Conservation (phyloP, 1,284 basidiomycete genomes). For the Trichosporon coremiiforme region DNA sequence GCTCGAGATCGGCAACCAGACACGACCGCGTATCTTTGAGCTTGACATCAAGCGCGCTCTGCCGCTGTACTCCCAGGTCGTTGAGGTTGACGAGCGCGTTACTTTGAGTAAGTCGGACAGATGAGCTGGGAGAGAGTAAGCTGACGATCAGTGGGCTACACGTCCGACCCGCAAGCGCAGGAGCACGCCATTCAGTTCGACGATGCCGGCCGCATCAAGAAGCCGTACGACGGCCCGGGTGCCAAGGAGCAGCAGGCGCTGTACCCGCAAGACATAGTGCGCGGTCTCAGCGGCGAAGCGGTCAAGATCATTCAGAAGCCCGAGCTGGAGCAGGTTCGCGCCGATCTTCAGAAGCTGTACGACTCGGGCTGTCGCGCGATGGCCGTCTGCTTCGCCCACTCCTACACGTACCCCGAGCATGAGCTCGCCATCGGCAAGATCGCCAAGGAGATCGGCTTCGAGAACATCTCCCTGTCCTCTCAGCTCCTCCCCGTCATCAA, state of each 20-base stretch:
- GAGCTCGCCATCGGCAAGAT: slow-evolving; percentile 72
- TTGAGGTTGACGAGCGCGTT: slow-evolving; percentile 61
- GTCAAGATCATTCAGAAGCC: slow-evolving; percentile 65
- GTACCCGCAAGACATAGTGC: slow-evolving; percentile 61
- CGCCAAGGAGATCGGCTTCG: slow-evolving; percentile 77
- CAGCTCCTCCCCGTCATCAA: slow-evolving; percentile 88
- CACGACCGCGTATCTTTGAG: slow-evolving; percentile 51
- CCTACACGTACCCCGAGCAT: slow-evolving; percentile 65
- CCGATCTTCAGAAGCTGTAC: slow-evolving; percentile 69
- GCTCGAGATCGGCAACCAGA: slow-evolving; percentile 58
- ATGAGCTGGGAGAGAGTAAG: not conserved
- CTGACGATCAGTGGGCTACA: slow-evolving; percentile 67
- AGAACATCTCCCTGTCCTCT: slow-evolving; percentile 82
- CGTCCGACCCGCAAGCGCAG: slow-evolving; percentile 78
- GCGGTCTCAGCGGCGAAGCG: slow-evolving; percentile 86
- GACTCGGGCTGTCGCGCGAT: slow-evolving; percentile 76
- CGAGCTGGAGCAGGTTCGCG: slow-evolving; percentile 43
- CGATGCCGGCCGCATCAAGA: slow-evolving; percentile 64
- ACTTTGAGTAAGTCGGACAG: slow-evolving; percentile 66
- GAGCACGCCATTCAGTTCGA: slow-evolving; percentile 75
- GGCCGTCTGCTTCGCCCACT: slow-evolving; percentile 84
- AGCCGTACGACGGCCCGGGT: slow-evolving; percentile 66
- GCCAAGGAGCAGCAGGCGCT: slow-evolving; percentile 28
- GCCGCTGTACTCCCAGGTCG: slow-evolving; percentile 58
- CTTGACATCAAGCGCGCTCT: slow-evolving; percentile 53